Evolutionary conservation across 768 basidiomycete genomes (phyloP), one percentile per base, ranked within the genome.

Genomic region (Suillus brevipes): DNA sequence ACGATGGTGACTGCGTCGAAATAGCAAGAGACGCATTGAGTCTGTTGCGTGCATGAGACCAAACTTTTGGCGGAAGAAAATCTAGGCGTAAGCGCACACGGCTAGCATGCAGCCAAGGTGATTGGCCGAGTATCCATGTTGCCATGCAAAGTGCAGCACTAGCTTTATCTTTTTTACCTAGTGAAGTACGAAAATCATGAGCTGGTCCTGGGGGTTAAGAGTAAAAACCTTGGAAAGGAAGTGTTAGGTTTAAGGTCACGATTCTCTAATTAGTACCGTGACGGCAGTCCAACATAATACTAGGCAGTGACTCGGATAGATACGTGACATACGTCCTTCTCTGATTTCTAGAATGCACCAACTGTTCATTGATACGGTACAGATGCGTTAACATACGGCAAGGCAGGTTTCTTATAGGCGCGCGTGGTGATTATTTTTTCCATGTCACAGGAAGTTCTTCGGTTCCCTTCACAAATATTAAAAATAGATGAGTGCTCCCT

Each of bases 1-100:
- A 77, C 20, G 78, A 71, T 0, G 79, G 78, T 0, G 81, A 77
- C 14, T 78, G 75, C 7, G 67, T 45, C 2, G 63, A 36, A 42
- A 36, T 42, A 25, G 72, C 69, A 8, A 77, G 71, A 14, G 74
- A 69, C 12, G 64, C 20, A 47, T 66, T 75, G 65, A 74, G 67
- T 58, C 74, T 65, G 60, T 52, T 70, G 12, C 69, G 72, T 6
- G 66, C 64, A 14, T 59, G 72, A 25, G 60, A 60, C 72, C 70
- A 74, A 53, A 63, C 16, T 6, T 66, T 56, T 7, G 66, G 60
- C 2, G 63, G 64, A 55, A 65, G 28, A 56, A 64, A 10, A 52
- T 74, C 65, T n/a, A 66, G 65, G 14, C 61, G 64, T 36, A 67
- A 45, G 38, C 73, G 68, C 5, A 65, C 55, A 8, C 69, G 71